These are phyloP conservation scores for Neurospora hispaniola DNA, from an alignment of 495 filamentous ascomycete species.

Conservation along the genomic window DNA sequence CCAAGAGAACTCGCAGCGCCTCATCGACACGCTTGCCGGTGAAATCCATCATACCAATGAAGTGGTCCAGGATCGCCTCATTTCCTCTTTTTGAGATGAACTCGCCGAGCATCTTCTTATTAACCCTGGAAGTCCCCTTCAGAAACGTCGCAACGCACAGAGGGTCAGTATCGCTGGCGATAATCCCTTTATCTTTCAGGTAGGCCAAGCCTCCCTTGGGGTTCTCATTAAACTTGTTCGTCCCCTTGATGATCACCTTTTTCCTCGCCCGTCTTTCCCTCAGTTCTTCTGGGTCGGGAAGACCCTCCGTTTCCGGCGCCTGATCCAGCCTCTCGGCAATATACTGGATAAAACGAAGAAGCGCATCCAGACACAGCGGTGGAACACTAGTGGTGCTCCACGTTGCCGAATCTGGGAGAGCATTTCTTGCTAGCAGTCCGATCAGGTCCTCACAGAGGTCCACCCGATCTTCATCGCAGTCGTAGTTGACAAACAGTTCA, in stretches of 20 bases:
- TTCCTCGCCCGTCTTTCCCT: constrained; percentile 66
- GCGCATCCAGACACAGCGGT: constrained; percentile 83
- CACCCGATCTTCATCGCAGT: constrained; percentile 85
- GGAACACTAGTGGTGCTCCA: constrained; percentile 99
- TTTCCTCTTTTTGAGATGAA: constrained; percentile 86
- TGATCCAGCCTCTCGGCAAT: constrained; percentile 79
- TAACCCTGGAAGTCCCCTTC: constrained; percentile 72
- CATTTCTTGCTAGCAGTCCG: constrained; percentile 82
- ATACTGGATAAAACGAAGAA: constrained; percentile 83
- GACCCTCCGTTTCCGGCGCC: constrained; percentile 50
- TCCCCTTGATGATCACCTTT: constrained; percentile 76
- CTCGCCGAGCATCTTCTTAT: constrained; percentile 85
- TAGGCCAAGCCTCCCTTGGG: constrained; percentile 85
- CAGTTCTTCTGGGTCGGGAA: constrained; percentile 53
- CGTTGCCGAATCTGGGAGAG: constrained; percentile 92
- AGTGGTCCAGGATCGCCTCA: constrained; percentile 67
- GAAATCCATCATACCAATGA: constrained; percentile 81
- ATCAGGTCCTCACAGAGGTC: constrained; percentile 95
- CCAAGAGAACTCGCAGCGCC: constrained; percentile 74
- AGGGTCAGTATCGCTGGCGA: constrained; percentile 62
- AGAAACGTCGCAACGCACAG: constrained; percentile 68
- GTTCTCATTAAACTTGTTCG: constrained; percentile 88
- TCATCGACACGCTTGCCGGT: constrained; percentile 77
- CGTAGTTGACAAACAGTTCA: constrained; percentile 95
- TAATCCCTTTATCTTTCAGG: constrained; percentile 72